Evolutionary conservation across 495 filamentous ascomycete genomes (phyloP).

Genomic region (Clavariopsis aquatica): DNA sequence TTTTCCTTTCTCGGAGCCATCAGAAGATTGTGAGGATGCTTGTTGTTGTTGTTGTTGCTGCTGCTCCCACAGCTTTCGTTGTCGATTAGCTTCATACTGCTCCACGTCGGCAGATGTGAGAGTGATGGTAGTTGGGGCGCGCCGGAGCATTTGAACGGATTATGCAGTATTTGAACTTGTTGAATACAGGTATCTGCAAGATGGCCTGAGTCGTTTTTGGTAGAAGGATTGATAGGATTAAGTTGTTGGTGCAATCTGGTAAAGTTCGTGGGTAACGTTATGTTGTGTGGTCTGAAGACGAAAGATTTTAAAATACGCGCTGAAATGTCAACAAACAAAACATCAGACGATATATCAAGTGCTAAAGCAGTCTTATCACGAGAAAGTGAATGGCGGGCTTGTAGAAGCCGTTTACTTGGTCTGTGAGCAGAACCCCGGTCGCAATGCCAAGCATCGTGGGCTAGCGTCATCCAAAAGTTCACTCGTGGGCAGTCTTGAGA

Average conservation of each 20-base stretch:
- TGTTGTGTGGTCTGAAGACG: neutral
- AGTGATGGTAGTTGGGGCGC: constrained; percentile 31
- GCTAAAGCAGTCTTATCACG: too few relatives aligned
- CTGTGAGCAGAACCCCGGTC: neutral
- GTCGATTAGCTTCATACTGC: constrained; percentile 24
- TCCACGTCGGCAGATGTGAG: constrained; percentile 31
- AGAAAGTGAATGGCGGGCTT: too few relatives aligned
- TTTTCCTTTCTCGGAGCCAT: constrained; percentile 10
- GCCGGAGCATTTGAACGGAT: constrained; percentile 27
- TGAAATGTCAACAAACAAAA: neutral
- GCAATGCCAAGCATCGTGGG: constrained; percentile 4
- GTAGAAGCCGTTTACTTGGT: too few relatives aligned
- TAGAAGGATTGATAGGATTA: too few relatives aligned
- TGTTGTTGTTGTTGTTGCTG: constrained; percentile 26
- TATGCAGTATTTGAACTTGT: neutral
- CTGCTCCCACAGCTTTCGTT: constrained; percentile 24
- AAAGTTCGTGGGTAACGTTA: too few relatives aligned
- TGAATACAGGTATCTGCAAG: neutral
- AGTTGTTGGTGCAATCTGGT: too few relatives aligned
- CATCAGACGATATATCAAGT: neutral
- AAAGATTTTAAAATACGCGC: neutral
- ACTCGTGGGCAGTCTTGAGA: neutral
- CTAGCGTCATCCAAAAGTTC: neutral
- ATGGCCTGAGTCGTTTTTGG: too few relatives aligned
- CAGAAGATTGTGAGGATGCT: constrained; percentile 6